Conservation (phyloP, 2,329 filamentous ascomycete species). For the Trichoderma arundinaceum region DNA sequence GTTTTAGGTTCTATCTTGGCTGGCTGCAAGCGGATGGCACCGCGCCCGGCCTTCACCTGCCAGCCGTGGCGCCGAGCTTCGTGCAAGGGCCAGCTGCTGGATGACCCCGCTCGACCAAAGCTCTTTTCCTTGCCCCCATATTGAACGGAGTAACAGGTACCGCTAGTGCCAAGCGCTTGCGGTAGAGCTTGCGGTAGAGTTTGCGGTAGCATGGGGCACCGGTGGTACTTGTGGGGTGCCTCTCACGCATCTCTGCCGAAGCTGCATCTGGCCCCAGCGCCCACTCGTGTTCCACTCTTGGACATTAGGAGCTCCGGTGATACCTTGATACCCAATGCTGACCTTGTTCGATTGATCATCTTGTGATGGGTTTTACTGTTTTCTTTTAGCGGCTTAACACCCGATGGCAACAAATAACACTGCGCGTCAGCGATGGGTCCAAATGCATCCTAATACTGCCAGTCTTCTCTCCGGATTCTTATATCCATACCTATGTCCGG, state of each 20-base stretch:
- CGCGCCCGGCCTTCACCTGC: slow-evolving; percentile 25
- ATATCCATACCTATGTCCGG: no score
- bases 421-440: no score
- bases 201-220: slow-evolving; percentile 13
- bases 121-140: slow-evolving; percentile 17
- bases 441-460: no score
- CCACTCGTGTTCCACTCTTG: slow-evolving; percentile 21
- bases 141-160: slow-evolving; percentile 5
- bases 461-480: no score
- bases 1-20: slow-evolving; percentile 16
- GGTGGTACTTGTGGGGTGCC: slow-evolving; percentile 26
- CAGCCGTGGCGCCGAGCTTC: slow-evolving; percentile 11
- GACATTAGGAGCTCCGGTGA: no score
- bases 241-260: slow-evolving; percentile 33
- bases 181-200: slow-evolving; percentile 14
- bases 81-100: slow-evolving; percentile 17
- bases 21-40: slow-evolving; percentile 32
- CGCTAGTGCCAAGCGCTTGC: neutral
- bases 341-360: no score
- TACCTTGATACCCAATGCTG: no score
- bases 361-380: no score
- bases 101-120: slow-evolving; percentile 22
- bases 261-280: slow-evolving; percentile 22
- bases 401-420: no score
- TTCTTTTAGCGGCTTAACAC: no score